Percentiles rank a stretch among this genome's conserved stretches.
Conservation (phyloP, 176 grass and related monocot species). For the Carex parvula region DNA sequence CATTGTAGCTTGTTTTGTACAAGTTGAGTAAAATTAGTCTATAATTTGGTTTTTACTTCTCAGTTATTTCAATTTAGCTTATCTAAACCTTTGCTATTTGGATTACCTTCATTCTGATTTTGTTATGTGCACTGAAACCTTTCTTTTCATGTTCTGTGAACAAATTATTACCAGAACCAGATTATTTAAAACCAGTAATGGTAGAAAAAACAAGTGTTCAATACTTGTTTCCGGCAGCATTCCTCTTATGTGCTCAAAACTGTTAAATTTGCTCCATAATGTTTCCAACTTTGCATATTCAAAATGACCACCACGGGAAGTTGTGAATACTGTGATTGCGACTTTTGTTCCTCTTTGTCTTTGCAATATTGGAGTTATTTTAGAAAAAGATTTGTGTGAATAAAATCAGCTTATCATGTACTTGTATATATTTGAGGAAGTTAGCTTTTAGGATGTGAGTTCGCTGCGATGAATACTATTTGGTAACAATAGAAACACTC, state of each 20-base stretch:
- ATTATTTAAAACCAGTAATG: background rate
- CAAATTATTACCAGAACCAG: background rate
- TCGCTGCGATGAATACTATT: background rate
- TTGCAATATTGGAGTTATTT: background rate
- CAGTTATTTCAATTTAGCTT: background rate
- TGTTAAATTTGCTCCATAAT: background rate
- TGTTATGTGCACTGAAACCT: background rate
- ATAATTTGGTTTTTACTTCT: background rate
- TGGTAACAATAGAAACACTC: background rate
- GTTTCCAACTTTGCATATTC: background rate
- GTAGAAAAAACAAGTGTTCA: background rate
- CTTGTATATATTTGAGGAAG: background rate
- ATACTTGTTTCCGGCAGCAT: background rate
- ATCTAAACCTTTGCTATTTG: background rate
- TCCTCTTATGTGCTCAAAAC: background rate
- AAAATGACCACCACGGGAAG: background rate
- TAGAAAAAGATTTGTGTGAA: background rate
- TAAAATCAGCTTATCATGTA: background rate
- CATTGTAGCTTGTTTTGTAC: background rate
- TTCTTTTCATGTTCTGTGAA: background rate
- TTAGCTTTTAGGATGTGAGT: background rate
- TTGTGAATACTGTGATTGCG: background rate
- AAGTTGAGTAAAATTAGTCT: background rate
- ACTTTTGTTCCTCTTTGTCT: background rate
- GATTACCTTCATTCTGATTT: background rate